phyloP scores from a whole-genome alignment of 2,329 filamentous ascomycete genomes.

The Microcyclosporella mali region DNA sequence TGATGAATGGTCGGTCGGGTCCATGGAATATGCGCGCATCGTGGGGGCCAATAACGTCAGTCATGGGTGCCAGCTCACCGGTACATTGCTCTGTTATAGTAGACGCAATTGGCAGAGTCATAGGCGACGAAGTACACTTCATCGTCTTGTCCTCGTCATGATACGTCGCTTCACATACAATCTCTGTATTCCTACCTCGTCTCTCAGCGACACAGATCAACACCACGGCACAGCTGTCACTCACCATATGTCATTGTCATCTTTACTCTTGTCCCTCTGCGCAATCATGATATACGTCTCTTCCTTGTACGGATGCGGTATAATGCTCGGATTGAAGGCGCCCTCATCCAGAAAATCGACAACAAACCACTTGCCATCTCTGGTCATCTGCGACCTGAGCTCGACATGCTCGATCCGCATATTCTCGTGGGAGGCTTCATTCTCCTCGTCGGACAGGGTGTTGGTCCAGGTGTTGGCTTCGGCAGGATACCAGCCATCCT shows the following conservation, averaged over 20 bases:
- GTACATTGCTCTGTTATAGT: conserved; percentile 32
- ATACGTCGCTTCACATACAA: conserved; percentile 3
- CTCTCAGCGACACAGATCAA: too few species aligned
- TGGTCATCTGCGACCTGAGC: conserved; percentile 7
- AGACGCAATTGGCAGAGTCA: conserved; percentile 8
- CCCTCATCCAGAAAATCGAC: conserved; percentile 6
- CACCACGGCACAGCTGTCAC: too few species aligned
- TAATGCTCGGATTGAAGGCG: conserved; percentile 7
- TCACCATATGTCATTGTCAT: conserved; percentile 4
- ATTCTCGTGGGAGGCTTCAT: conserved; percentile 6
- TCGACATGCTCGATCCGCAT: conserved; percentile 3
- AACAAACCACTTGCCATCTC: conserved; percentile 1
- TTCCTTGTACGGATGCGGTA: conserved; percentile 8
- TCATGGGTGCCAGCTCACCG: conserved; percentile 10
- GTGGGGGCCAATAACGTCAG: conserved; percentile 42
- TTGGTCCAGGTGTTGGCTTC: not conserved
- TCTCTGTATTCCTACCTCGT: not conserved
- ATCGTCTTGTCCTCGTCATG: not conserved
- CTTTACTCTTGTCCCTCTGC: conserved; percentile 9
- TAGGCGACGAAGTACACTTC: conserved; percentile 2
- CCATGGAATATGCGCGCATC: conserved; percentile 54
- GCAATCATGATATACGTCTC: conserved; percentile 10
- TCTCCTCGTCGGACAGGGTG: conserved; percentile 2
- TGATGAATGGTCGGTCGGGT: conserved; percentile 42
- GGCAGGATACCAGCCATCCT: too few species aligned